Base-by-base conservation (phyloP, 176 grass and related monocot species). In the Zoysia japonica region DNA sequence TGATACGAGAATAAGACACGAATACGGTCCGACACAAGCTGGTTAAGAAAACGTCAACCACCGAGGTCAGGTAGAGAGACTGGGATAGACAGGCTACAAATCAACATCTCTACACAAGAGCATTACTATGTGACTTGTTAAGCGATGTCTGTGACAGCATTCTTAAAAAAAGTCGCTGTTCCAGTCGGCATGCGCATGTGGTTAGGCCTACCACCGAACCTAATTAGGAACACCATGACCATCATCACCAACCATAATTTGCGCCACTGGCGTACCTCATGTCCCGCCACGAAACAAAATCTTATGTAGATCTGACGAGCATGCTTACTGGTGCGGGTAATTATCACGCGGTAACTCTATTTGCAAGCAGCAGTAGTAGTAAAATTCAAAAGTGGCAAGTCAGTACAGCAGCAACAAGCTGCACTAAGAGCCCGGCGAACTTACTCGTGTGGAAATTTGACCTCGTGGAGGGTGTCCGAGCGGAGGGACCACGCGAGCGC, bases 401-500 rank as follows among this genome's bases (percentile, higher is more conserved):
- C 28, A 28, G 28, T 28, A 28, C 28, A 28, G 28, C 28, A 28
- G 10, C 17, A 12, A 28, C 11, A 38, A 53, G 28, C 38, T 7
- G 3, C 11, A 14, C 3, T 12, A 19, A 5, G 59, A 28, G 16
- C 12, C 6, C 49, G 65, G 70, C 36, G 79, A 79, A 89, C 92
- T 89, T 83, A 99, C 96, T 87, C 86, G 68, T 89, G 62, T 14
- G 96, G 96, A 69, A 99, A 99, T 77, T 93, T 95, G 88, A 90
- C 79, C 46, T 89, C 76, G 47, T 67, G 78, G 38, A 85, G 90
- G 0, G 84, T 72, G 38, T 95, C 96, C 11, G 89, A 93, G 47
- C 92, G 90, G 70, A 95, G 70, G 52, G 92, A 99, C 96, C 96
- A 99, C 37, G 91, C 80, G 56, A 99, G 85, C 14, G 89, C 90